Base-by-base conservation (phyloP, 495 filamentous ascomycete genomes). In the Podospora bellae-mahoneyi region DNA sequence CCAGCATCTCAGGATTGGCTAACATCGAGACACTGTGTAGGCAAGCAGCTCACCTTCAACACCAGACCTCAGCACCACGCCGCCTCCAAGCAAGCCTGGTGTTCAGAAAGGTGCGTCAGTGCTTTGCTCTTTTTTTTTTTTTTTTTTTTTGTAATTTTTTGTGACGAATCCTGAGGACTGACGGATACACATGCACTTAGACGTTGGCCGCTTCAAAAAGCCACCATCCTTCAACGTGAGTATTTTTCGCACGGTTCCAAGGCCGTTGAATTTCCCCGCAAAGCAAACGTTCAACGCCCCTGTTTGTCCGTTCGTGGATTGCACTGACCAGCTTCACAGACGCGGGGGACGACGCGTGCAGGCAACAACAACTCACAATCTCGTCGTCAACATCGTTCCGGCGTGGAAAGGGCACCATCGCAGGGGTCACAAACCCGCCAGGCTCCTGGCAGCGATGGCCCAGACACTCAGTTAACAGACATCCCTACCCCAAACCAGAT, bases 31-130 rank as follows among this genome's bases (percentile, higher is more conserved):
- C 66, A 57, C 44, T 65, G 60, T 68, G 57, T 68, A 75, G 75
- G 71, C 61, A 23, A 74, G 70, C 65, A 77, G 74, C 67, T 77
- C 75, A 39, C 75, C 75, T 54, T 44, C 66, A 23, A 68, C 66
- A 7, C 59, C 66, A 13, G 19, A 44, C 9, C 70, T 61, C 28
- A 72, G 64, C 57, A 60, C 19, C 54, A 56, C 55, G 9, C 39
- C 13, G 19, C 59, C 66, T 18, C 55, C 56, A 2, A 59, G 58
- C 27, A 28, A 48, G 13, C 39, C 5, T 2, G 15, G 3, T 16
- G 15, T 13, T 48, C 39, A 48, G 39, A 48, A 48, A 13, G 39
- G 39, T 48, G 13, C 9, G 39, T 13, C 9, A 13, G 39, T 6
- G 34, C 34, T 5, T 23, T 2, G 1, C 23, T 23, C 23, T 23